Percentiles rank a stretch among this genome's conserved stretches.
These are phyloP conservation scores for Pythium coloratum DNA, from an alignment of 352 stramenopile genomes.

Conservation along the genomic window DNA sequence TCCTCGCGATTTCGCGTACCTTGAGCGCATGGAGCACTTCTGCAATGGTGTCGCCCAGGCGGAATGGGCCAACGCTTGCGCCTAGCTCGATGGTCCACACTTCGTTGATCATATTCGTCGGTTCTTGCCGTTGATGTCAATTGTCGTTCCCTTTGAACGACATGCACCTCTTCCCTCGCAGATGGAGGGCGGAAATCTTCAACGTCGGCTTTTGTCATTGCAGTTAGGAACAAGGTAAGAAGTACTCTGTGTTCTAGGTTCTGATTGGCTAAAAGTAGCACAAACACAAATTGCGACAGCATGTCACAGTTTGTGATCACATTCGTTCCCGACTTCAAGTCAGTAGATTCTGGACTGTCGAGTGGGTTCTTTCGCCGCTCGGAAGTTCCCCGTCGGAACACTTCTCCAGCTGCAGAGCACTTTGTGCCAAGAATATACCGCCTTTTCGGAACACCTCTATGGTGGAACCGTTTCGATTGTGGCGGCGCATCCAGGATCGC, in stretches of 20 bases:
- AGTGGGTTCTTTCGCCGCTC: not conserved
- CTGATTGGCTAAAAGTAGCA: not conserved
- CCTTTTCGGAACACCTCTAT: slow-evolving; percentile 5
- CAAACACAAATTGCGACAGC: not conserved
- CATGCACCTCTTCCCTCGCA: not conserved
- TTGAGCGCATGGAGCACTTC: slow-evolving; percentile 80
- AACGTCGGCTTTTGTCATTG: slow-evolving; percentile 1
- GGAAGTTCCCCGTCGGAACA: not conserved
- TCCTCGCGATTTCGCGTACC: slow-evolving; percentile 28
- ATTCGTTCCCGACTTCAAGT: not conserved
- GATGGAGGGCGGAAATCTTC: slow-evolving; percentile 5
- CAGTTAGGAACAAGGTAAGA: not conserved
- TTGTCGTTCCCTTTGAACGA: slow-evolving; percentile 15
- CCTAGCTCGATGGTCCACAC: slow-evolving; percentile 86
- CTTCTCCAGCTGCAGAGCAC: not conserved
- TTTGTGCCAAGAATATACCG: not conserved
- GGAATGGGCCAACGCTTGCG: slow-evolving; percentile 75
- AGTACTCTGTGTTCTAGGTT: not conserved
- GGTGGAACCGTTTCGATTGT: slow-evolving; percentile 4
- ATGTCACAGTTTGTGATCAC: not conserved
- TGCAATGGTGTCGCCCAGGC: slow-evolving; percentile 67
- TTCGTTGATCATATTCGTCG: slow-evolving; percentile 57
- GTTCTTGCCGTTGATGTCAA: not conserved
- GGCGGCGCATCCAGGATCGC: not conserved
- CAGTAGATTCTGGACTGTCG: not conserved